Conservation (phyloP, 257 asterid species). For the Fraxinus americana region DNA sequence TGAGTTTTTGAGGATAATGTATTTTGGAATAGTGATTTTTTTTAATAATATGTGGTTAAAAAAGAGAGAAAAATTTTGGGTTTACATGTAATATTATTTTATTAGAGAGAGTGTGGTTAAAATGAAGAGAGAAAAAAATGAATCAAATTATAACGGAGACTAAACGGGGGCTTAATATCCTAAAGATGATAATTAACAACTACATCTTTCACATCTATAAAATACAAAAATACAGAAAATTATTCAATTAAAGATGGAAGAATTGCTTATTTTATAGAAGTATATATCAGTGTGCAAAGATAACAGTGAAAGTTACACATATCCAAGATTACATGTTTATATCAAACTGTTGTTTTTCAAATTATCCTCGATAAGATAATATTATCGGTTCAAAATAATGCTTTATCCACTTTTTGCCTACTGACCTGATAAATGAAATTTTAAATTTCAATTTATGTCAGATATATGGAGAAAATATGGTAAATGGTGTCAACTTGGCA, state of each 20-base stretch:
- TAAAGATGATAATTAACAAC: not conserved
- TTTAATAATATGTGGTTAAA: too few species aligned
- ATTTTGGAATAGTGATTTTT: too few species aligned
- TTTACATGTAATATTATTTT: too few species aligned
- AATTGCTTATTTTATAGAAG: not conserved
- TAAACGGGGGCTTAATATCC: not conserved
- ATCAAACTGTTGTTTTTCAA: not conserved
- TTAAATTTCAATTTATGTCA: not conserved
- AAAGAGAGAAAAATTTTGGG: too few species aligned
- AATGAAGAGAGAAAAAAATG: too few species aligned
- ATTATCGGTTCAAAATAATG: not conserved
- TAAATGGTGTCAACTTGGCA: not conserved
- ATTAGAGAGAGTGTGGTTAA: too few species aligned
- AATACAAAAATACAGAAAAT: not conserved
- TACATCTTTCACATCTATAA: not conserved
- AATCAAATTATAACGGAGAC: too few species aligned
- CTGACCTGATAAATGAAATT: not conserved
- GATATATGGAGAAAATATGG: not conserved
- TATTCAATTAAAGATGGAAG: not conserved
- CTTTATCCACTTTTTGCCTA: not conserved
- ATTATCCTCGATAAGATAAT: not conserved
- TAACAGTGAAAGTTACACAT: not conserved
- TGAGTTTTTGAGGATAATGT: too few species aligned
- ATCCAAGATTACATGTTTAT: not conserved
- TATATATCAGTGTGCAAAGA: not conserved